Base-by-base conservation (phyloP, 768 basidiomycete genomes). In the Suillus decipiens region DNA sequence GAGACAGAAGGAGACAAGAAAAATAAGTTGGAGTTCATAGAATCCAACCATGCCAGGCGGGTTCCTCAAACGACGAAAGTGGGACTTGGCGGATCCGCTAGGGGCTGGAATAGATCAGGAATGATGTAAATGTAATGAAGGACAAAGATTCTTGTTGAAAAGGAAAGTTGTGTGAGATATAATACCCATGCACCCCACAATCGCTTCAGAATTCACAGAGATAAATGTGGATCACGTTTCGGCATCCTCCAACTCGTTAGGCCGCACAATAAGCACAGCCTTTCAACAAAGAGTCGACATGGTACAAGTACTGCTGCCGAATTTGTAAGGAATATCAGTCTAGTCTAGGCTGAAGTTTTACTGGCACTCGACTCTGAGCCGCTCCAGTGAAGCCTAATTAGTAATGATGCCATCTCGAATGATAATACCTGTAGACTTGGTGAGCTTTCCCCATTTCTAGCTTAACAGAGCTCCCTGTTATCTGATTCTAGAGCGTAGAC, bases 21-120 rank as follows among this genome's bases (percentile, higher is more conserved):
- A 61, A 39, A 77, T 66, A 42, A 80, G 65, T 61, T 81, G 79
- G n/a, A 72, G 63, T 64, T 82, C 79, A 60, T 81, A 81, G 70
- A 82, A 81, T 55, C 66, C 67, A 36, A 67, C 58, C 75, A 75
- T 76, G 33, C 33, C 63, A 37, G 42, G 37, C 50, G 9, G n/a
- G 15, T 39, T 10, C 51, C 50, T 51, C 50, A 5, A 31, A 51
- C 17, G 28, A 51, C 50, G 28, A 51, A 51, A 51, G 17, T 19
- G 31, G 50, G 3, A 33, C 9, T 31, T 53, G 33, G 31, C 31
- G 31, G 36, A 12, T 54, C 33, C 53, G 36, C 53, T 54, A 7
- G 11, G 14, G 53, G 2, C 34, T 36, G 12, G 33, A 54, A 36
- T 34, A 7, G n/a, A 36, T n/a, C 34, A n/a, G 6, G n/a, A 36